Percentiles rank a stretch among this genome's conserved stretches.
phyloP scores from a whole-genome alignment of 495 filamentous ascomycete species.

The Penicillium ucsense region DNA sequence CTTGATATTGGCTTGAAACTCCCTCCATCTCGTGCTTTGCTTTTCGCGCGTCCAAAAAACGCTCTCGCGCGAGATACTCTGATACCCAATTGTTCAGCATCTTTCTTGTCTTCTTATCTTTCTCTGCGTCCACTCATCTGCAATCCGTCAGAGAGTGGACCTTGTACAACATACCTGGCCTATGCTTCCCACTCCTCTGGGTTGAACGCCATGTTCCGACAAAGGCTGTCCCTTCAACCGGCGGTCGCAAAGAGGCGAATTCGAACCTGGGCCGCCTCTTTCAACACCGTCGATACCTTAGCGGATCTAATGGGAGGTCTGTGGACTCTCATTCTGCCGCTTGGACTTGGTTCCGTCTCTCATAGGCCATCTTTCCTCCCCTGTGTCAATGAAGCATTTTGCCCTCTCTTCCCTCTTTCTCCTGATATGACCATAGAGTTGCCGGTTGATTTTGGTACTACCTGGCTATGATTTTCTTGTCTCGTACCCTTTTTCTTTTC shows the following conservation, averaged over 20 bases:
- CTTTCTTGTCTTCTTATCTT: no score
- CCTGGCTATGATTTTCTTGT: slow-evolving; percentile 5
- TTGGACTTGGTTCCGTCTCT: no score
- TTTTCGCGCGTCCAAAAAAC: slow-evolving; percentile 5
- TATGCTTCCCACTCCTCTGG: neutral
- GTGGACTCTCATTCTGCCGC: no score
- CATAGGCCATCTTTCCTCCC: slow-evolving; percentile 1
- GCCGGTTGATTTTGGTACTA: slow-evolving; percentile 32
- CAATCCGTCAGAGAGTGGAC: neutral
- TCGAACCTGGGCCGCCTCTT: no score
- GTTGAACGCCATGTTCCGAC: no score
- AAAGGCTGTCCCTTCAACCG: no score
- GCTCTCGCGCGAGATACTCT: neutral
- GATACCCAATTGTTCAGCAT: slow-evolving; percentile 5
- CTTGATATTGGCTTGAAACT: neutral
- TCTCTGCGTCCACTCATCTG: no score
- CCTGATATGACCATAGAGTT: slow-evolving; percentile 39
- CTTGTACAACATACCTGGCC: slow-evolving; percentile 37
- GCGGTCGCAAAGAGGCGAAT: no score
- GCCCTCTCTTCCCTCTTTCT: slow-evolving; percentile 14
- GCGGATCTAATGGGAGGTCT: no score
- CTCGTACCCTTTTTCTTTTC: slow-evolving; percentile 7
- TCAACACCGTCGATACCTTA: no score
- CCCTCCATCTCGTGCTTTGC: slow-evolving; percentile 6
- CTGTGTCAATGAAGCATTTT: slow-evolving; percentile 12